Conservation (phyloP, 768 basidiomycete species). For the Clitopilus passeckerianus region DNA sequence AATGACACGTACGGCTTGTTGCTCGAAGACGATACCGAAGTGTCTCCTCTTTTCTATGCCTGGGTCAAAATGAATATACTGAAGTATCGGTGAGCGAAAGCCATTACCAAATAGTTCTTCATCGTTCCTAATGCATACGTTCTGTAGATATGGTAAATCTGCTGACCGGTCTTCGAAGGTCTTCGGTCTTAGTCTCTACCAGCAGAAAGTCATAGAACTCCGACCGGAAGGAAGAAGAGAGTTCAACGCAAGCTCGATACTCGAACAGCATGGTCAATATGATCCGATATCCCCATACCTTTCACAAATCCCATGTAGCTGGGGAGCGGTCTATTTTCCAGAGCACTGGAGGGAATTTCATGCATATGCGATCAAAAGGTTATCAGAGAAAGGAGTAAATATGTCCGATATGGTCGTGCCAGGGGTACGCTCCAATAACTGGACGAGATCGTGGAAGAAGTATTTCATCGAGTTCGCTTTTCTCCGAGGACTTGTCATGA, state of each 20-base stretch:
- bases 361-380: conserved; percentile 63
- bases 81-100: conserved; percentile 53
- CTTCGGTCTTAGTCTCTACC: conserved; percentile 83
- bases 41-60: conserved; percentile 81
- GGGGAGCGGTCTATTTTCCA: conserved; percentile 91
- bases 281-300: conserved; percentile 65
- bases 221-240: conserved; percentile 58
- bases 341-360: conserved; percentile 88
- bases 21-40: conserved; percentile 83
- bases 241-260: conserved; percentile 63
- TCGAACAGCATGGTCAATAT: conserved; percentile 34
- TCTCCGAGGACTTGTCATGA: conserved; percentile 81
- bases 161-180: conserved; percentile 39
- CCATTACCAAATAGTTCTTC: no score
- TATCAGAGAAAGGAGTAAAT: conserved; percentile 41
- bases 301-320: conserved; percentile 85
- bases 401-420: conserved; percentile 56
- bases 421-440: conserved; percentile 71
- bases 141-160: conserved; percentile 47
- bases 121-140: not conserved
- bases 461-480: conserved; percentile 86
- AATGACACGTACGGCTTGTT: conserved; percentile 75
- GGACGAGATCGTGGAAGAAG: conserved; percentile 84
- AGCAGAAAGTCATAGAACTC: conserved; percentile 79
- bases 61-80: conserved; percentile 82